Percentiles rank a stretch among this genome's conserved stretches.
These are phyloP conservation scores for Comarum palustre DNA, from an alignment of 306 rosid species.

Conservation along the genomic window DNA sequence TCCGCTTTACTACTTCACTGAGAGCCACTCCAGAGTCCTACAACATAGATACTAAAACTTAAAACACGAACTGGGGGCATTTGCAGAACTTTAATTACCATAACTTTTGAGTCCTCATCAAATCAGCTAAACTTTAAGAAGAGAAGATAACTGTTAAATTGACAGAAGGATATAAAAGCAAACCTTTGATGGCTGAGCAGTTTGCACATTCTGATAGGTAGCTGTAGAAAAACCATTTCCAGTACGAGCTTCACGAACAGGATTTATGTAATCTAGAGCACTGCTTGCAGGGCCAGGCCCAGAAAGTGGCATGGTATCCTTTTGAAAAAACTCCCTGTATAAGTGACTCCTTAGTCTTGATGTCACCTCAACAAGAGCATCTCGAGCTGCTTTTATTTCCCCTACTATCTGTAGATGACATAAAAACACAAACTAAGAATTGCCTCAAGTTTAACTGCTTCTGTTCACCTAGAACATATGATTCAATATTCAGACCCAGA, in stretches of 20 bases:
- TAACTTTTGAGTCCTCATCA: not conserved
- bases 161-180: slow-evolving; percentile 18
- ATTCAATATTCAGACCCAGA: slow-evolving; percentile 1
- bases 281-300: slow-evolving; percentile 33
- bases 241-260: slow-evolving; percentile 40
- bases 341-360: slow-evolving; percentile 74
- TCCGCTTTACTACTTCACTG: slow-evolving; percentile 52
- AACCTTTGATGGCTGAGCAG: slow-evolving; percentile 62
- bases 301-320: slow-evolving; percentile 51
- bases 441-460: slow-evolving; percentile 18
- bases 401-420: slow-evolving; percentile 69
- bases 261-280: slow-evolving; percentile 34
- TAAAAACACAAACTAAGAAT: slow-evolving; percentile 21
- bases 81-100: slow-evolving; percentile 9
- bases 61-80: not conserved
- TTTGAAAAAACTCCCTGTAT: slow-evolving; percentile 69
- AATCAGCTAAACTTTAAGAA: not conserved
- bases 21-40: slow-evolving; percentile 68
- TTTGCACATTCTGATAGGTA: slow-evolving; percentile 53
- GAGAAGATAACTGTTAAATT: slow-evolving; percentile 4
- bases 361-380: slow-evolving; percentile 91
- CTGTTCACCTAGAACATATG: slow-evolving; percentile 10
- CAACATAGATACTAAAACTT: slow-evolving; percentile 7
- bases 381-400: slow-evolving; percentile 87
- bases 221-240: slow-evolving; percentile 40